Evolutionary conservation across 768 basidiomycete genomes (phyloP).

Genomic region (Termitomyces heimii): DNA sequence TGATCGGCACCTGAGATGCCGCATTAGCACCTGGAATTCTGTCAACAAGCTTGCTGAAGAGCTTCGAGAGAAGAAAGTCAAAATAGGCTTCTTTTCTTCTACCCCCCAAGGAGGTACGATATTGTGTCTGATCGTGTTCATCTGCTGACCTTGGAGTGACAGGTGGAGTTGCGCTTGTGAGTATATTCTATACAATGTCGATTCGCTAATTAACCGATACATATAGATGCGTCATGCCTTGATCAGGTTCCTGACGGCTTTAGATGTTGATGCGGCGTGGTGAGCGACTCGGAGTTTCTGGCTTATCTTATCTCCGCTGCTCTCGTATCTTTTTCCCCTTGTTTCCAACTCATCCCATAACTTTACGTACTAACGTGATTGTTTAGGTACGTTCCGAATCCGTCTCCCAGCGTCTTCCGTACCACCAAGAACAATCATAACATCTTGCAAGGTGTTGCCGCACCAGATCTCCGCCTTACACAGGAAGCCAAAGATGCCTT

Average conservation of each 20-base stretch:
- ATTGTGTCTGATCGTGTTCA: not conserved
- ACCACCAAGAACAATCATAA: conserved; percentile 96
- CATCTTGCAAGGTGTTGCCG: conserved; percentile 89
- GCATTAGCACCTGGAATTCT: conserved; percentile 65
- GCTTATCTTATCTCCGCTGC: conserved; percentile 1
- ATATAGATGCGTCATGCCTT: conserved; percentile 88
- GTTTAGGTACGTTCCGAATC: conserved; percentile 80
- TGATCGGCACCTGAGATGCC: conserved; percentile 5
- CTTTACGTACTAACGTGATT: not conserved
- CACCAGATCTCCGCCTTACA: conserved; percentile 70
- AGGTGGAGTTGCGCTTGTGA: conserved; percentile 91
- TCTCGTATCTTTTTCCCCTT: not conserved
- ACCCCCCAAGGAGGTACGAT: conserved; percentile 87
- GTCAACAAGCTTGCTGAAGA: conserved; percentile 80
- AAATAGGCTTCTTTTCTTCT: conserved; percentile 91
- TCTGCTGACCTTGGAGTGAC: conserved; percentile 11
- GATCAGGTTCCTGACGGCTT: conserved; percentile 73
- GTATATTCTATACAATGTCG: conserved; percentile 22
- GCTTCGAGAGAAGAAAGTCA: conserved; percentile 79
- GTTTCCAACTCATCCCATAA: not conserved
- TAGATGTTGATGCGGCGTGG: conserved; percentile 84
- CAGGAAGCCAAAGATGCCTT: conserved; percentile 75
- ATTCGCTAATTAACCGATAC: conserved; percentile 5
- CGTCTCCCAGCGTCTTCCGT: conserved; percentile 84
- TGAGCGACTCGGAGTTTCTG: conserved; percentile 31